Evolutionary conservation across 257 asterid genomes (phyloP), one percentile per base, ranked within the genome.

Genomic region (Phtheirospermum japonicum): DNA sequence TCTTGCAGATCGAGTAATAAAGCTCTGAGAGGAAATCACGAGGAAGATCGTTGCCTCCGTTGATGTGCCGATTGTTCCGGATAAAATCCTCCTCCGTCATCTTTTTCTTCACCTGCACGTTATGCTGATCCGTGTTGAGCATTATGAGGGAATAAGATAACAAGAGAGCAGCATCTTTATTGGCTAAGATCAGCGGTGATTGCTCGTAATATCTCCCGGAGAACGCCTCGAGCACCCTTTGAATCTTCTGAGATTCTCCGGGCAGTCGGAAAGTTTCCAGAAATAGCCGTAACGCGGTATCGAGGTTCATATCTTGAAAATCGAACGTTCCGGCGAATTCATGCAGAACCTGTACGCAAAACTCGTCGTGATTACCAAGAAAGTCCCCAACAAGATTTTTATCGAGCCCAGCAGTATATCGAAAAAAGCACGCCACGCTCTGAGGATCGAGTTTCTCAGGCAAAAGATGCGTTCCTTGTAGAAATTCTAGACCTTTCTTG

Each of bases 171-270:
- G 95, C 98, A 73, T 91, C 97, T 76, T 84, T 91, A 66, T 91
- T 91, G 55, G 95, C 97, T 67, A 91, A 74, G 51, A 91, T 86
- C 71, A 60, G 87, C 0, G 92, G 90, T 20, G 98, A 88, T 69
- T 92, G 97, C 81, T 86, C 99, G 52, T 89, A 92, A 63, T 83
- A 89, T 81, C 99, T 83, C 76, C 85, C 99, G 20, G 97, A 89
- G 73, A 92, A 92, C 60, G 96, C 99, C 84, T 89, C 97, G 2
- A 92, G 97, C 72, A 92, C 97, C 73, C 99, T 86, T 59, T 89
- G 95, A 69, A 92, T 92, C 90, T 92, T 92, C 73, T 92, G 99
- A 57, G 99, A 92, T 79, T 92, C 99, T 61, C 99, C 99, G 62
- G 99, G 99, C 74, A 89, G 70, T 60, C 97, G 83, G 43, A 92